Evolutionary conservation across 805 yeast species (phyloP).

Genomic region (Sugiyamaella smithiae): DNA sequence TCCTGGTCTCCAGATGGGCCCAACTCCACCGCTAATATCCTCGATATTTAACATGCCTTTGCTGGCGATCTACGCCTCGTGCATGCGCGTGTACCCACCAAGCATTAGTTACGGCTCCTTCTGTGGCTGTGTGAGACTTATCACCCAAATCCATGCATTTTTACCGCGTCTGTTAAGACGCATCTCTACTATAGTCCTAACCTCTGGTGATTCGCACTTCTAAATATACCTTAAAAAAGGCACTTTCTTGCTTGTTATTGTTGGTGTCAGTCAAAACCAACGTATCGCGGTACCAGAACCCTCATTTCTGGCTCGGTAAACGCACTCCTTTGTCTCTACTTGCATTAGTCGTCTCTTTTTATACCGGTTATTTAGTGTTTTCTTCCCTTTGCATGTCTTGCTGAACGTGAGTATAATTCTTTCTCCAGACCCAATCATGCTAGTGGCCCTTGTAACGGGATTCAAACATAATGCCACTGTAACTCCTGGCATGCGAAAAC

Average conservation of each 20-base stretch:
- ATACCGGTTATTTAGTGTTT: background rate
- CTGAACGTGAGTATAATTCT: constrained; percentile 2
- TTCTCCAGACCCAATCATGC: too few species aligned
- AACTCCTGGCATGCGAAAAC: too few species aligned
- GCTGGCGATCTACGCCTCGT: background rate
- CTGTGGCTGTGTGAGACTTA: constrained; percentile 5
- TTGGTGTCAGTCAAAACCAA: background rate
- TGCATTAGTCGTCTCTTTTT: background rate
- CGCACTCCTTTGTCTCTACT: constrained; percentile 1
- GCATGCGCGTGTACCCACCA: background rate
- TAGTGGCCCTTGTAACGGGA: too few species aligned
- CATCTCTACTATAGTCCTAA: background rate
- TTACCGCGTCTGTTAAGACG: constrained; percentile 1
- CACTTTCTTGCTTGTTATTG: background rate
- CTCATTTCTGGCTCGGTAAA: too few species aligned
- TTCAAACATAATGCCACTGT: too few species aligned
- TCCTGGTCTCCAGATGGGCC: too few species aligned
- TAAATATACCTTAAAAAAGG: constrained; percentile 3
- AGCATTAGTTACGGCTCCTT: background rate
- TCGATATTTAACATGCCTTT: too few species aligned
- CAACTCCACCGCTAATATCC: too few species aligned
- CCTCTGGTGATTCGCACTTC: constrained; percentile 2
- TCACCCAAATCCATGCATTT: background rate
- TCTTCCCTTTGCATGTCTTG: background rate
- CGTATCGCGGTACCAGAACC: too few species aligned